Conservation (phyloP, 768 basidiomycete genomes). For the Mycena belliarum region DNA sequence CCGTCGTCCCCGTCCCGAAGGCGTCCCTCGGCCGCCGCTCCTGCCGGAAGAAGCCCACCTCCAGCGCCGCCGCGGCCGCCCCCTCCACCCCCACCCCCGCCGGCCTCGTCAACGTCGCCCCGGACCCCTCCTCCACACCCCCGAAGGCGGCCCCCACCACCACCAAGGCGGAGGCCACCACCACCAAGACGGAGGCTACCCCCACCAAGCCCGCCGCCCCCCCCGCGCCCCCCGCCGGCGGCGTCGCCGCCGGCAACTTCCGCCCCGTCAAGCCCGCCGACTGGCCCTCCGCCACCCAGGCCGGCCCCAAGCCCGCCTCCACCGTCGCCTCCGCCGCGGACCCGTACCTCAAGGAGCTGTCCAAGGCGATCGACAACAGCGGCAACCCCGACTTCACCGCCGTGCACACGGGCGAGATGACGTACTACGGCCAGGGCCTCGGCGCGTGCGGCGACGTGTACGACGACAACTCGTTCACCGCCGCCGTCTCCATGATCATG, state of each 20-base stretch:
- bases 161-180: background rate
- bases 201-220: conserved; percentile 4
- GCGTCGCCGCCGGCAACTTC: conserved; percentile 22
- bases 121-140: background rate
- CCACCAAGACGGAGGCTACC: background rate
- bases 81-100: conserved; percentile 10
- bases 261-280: conserved; percentile 22
- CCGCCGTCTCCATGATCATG: conserved; percentile 30
- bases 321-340: conserved; percentile 27
- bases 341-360: conserved; percentile 30
- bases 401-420: conserved; percentile 30
- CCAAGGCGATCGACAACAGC: conserved; percentile 30
- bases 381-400: conserved; percentile 25
- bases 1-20: background rate
- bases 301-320: conserved; percentile 24
- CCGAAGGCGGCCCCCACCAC: background rate
- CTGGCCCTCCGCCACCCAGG: conserved; percentile 30
- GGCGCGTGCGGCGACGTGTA: conserved; percentile 34
- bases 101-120: background rate
- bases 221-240: conserved; percentile 3
- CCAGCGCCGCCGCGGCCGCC: conserved; percentile 1
- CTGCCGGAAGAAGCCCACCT: conserved; percentile 8
- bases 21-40: conserved; percentile 12
- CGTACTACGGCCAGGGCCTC: conserved; percentile 32
- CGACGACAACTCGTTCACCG: conserved; percentile 31